These are phyloP conservation scores for Onygenales sp. DNA, from an alignment of 2,329 filamentous ascomycete genomes.

Conservation along the genomic window DNA sequence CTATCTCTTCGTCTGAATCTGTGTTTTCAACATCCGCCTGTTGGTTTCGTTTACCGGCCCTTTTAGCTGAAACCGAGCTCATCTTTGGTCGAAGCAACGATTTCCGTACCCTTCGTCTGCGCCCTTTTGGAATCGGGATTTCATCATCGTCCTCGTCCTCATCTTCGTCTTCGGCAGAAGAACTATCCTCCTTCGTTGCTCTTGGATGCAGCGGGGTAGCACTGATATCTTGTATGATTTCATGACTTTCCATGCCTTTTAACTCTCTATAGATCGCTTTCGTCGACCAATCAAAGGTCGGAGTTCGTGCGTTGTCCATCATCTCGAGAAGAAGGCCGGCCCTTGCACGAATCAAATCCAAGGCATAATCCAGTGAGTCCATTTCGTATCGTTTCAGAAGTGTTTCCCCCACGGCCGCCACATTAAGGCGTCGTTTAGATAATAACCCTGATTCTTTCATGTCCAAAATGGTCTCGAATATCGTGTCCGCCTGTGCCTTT, in stretches of 20 bases:
- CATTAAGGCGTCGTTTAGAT: conserved; percentile 30
- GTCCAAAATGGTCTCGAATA: conserved; percentile 29
- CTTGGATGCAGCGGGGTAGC: conserved; percentile 27
- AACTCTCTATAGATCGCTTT: conserved; percentile 34
- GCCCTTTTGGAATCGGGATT: conserved; percentile 12
- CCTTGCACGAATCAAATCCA: conserved; percentile 25
- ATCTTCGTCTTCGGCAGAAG: conserved; percentile 15
- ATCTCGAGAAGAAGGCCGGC: conserved; percentile 23
- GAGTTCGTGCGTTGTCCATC: conserved; percentile 28
- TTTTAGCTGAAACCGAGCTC: conserved; percentile 29
- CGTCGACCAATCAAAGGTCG: conserved; percentile 30
- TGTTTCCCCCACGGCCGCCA: conserved; percentile 24
- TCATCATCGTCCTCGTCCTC: conserved; percentile 9
- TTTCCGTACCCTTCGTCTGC: conserved; percentile 27
- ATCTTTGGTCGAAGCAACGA: conserved; percentile 36
- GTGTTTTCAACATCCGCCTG: conserved; percentile 17
- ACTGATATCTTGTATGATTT: conserved; percentile 18
- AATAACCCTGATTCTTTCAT: conserved; percentile 31
- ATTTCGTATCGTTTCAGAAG: conserved; percentile 27
- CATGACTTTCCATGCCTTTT: conserved; percentile 23
- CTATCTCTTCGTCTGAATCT: conserved; percentile 21
- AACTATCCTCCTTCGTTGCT: conserved; percentile 15
- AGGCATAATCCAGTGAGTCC: conserved; percentile 25
- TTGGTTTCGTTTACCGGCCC: conserved; percentile 30
- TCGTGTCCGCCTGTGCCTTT: conserved; percentile 26